Percentiles rank a stretch among this genome's conserved stretches.
phyloP scores from a whole-genome alignment of 345 rosid species.

The Bruguiera parviflora region DNA sequence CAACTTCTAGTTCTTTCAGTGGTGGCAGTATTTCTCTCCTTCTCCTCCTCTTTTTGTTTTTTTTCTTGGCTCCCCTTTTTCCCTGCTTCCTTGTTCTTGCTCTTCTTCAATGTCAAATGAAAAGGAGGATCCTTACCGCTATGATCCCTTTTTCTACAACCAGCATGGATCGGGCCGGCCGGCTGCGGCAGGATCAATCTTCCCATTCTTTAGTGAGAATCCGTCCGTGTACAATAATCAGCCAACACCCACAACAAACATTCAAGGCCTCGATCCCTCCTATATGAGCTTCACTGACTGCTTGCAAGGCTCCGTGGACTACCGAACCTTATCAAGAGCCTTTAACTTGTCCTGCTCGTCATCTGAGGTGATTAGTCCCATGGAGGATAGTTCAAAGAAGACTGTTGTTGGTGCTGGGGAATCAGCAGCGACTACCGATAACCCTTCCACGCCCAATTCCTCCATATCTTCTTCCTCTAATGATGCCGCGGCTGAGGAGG shows the following conservation, averaged over 20 bases:
- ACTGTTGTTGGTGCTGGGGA: not conserved
- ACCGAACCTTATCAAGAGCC: slow-evolving; percentile 30
- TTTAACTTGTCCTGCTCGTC: slow-evolving; percentile 46
- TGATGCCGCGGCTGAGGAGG: slow-evolving; percentile 31
- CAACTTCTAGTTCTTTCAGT: not conserved
- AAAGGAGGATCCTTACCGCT: not conserved
- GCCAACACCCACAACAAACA: slow-evolving; percentile 1
- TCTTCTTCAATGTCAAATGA: slow-evolving; percentile 1
- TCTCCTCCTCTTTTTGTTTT: slow-evolving; percentile 7
- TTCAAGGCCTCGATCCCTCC: slow-evolving; percentile 21
- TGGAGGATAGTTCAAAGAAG: slow-evolving; percentile 18
- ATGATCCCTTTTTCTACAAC: not conserved
- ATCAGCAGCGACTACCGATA: slow-evolving; percentile 12
- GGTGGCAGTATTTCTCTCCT: not conserved
- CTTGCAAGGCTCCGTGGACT: slow-evolving; percentile 27
- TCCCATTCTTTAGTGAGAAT: slow-evolving; percentile 13
- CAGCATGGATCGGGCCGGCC: not conserved
- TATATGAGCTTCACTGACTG: slow-evolving; percentile 39
- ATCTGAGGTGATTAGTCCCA: slow-evolving; percentile 30
- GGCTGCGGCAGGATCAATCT: not conserved
- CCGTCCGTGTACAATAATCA: slow-evolving; percentile 14
- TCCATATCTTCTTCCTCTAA: slow-evolving; percentile 38
- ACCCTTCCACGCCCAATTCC: slow-evolving; percentile 36
- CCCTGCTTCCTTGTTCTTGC: not conserved
- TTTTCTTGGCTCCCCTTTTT: not conserved